Conservation (phyloP, 2,329 filamentous ascomycete genomes). For the Plectosphaerella cucumerina region DNA sequence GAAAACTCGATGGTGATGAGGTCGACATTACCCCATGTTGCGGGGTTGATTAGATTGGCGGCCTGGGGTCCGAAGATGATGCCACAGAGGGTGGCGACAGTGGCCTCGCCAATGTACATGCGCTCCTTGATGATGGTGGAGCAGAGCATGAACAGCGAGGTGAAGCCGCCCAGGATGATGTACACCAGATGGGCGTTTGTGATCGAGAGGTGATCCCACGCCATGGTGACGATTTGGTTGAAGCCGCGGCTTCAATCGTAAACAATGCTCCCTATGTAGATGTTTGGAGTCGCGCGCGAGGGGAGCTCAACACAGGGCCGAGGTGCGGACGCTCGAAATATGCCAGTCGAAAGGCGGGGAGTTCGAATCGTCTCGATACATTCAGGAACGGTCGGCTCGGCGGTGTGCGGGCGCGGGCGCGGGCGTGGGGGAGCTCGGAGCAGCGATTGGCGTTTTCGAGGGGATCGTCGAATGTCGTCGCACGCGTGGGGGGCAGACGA, state of each 20-base stretch:
- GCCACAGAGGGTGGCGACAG: slow-evolving; percentile 82
- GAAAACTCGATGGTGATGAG: slow-evolving; percentile 87
- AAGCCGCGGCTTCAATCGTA: background rate
- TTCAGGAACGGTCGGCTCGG: slow-evolving; percentile 17
- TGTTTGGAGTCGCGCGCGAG: background rate
- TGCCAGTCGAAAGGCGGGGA: slow-evolving; percentile 19
- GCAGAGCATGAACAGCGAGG: slow-evolving; percentile 95
- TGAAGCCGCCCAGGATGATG: slow-evolving; percentile 96
- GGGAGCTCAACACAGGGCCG: slow-evolving; percentile 13
- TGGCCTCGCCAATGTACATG: slow-evolving; percentile 97
- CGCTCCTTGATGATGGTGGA: slow-evolving; percentile 98
- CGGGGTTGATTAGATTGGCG: slow-evolving; percentile 73
- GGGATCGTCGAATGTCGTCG: too few relatives aligned
- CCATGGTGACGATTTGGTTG: slow-evolving; percentile 46
- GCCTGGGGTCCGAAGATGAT: slow-evolving; percentile 87
- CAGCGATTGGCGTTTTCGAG: too few relatives aligned
- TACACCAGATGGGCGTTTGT: slow-evolving; percentile 97
- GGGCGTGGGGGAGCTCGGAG: too few relatives aligned
- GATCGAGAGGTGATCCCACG: slow-evolving; percentile 76
- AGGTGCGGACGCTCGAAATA: slow-evolving; percentile 16
- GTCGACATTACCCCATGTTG: slow-evolving; percentile 76
- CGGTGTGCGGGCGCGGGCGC: too few relatives aligned
- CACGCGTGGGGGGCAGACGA: too few relatives aligned
- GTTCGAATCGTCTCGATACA: slow-evolving; percentile 22
- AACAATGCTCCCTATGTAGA: background rate